phyloP scores from a whole-genome alignment of 768 basidiomycete genomes.

The Imleria badia region DNA sequence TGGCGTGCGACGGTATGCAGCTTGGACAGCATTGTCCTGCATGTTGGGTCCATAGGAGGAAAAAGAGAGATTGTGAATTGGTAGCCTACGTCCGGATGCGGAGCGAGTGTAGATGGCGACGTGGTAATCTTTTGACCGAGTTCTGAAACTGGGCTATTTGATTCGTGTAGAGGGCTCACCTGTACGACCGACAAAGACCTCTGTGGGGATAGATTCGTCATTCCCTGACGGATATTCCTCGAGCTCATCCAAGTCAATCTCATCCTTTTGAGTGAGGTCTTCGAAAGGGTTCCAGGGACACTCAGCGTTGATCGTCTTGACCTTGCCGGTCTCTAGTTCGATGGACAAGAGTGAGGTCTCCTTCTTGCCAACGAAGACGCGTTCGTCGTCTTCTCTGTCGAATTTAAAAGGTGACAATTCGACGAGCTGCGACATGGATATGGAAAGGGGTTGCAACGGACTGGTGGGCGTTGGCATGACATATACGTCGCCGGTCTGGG shows the following conservation, averaged over 20 bases:
- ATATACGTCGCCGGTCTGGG: constrained; percentile 92
- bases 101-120: constrained; percentile 75
- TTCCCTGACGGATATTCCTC: constrained; percentile 45
- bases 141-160: constrained; percentile 1
- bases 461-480: constrained; percentile 69
- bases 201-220: constrained; percentile 32
- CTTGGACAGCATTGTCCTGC: constrained; percentile 72
- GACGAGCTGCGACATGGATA: constrained; percentile 91
- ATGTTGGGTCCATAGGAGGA: constrained; percentile 94
- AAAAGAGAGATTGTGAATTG: constrained; percentile 81
- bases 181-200: constrained; percentile 66
- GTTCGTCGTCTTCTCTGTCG: constrained; percentile 47
- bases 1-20: constrained; percentile 69
- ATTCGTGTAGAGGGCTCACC: constrained; percentile 39
- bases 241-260: constrained; percentile 57
- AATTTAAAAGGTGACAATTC: constrained; percentile 86
- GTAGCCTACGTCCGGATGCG: constrained; percentile 36
- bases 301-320: constrained; percentile 74
- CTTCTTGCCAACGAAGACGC: constrained; percentile 88
- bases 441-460: constrained; percentile 82
- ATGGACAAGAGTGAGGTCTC: constrained; percentile 78
- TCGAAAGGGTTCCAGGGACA: constrained; percentile 76
- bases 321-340: constrained; percentile 75
- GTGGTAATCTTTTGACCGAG: constrained; percentile 69
- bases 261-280: constrained; percentile 43